Base-by-base conservation (phyloP, 139 green algal species). In the Yamagishiella unicocca region DNA sequence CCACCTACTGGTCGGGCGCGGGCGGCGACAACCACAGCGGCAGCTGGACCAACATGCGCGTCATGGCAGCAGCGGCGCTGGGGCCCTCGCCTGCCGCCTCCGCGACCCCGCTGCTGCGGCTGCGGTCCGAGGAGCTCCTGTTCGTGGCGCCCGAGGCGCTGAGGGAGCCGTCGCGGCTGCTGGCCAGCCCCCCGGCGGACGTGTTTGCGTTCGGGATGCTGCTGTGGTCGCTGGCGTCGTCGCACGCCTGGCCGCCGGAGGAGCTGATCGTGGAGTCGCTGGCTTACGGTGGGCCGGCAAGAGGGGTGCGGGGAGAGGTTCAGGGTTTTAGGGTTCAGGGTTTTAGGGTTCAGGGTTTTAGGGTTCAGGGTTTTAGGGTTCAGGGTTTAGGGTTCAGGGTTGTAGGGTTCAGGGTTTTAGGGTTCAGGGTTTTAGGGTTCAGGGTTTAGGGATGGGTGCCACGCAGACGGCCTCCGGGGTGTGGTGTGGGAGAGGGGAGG, bases 171-270 rank as follows among this genome's bases (percentile, higher is more conserved):
- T 4, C 1, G 4, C 14, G 3, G 45, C 50, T 50, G 75, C 31
- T 50, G 50, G 43, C 42, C 29, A 46, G 43, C 43, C 72, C 72
- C 7, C 27, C 72, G 22, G 72, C 27, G 4, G 74, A 82, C n/a
- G 74, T 82, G 46, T 71, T 9, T 14, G 19, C 76, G 12, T 83
- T 83, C 24, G 76, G 76, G 24, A 22, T 83, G 35, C 27, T 83
- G 76, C 76, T 83, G 53, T 83, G 76, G 76, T 19, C 21, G 21
- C 76, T 83, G 54, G 76, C 76, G 35, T 19, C 76, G 33, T 53
- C n/a, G 19, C 27, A 71, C 38, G n/a, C 19, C 24, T 5, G 35
- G n/a, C 35, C 45, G 54, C 24, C 37, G 8, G 31, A 64, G 37
- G 43, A 53, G 54, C 6, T 38, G 76, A 5, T 82, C 50, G 25